phyloP scores from a whole-genome alignment of 2,329 filamentous ascomycete species.

The Thelonectria blattea region DNA sequence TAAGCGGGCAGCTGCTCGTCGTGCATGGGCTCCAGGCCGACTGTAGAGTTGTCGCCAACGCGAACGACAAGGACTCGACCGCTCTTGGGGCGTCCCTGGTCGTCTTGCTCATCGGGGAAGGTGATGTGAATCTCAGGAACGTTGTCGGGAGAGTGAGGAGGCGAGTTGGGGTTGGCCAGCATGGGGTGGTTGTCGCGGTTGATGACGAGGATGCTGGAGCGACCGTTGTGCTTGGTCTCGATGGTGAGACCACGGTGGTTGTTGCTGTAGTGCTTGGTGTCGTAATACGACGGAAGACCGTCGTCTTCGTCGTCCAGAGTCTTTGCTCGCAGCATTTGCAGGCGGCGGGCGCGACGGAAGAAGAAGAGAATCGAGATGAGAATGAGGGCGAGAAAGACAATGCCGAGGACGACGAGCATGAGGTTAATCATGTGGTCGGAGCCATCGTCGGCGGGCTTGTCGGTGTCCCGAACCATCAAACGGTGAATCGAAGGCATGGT shows the following conservation, averaged over 20 bases:
- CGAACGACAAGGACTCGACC: conserved; percentile 91
- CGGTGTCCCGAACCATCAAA: conserved; percentile 29
- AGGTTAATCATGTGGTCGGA: conserved; percentile 74
- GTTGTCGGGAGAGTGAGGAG: conserved; percentile 79
- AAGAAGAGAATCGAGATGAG: conserved; percentile 73
- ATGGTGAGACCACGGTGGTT: conserved; percentile 64
- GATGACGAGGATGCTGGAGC: conserved; percentile 76
- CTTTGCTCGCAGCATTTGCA: conserved; percentile 48
- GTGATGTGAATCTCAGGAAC: conserved; percentile 97
- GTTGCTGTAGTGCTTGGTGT: conserved; percentile 55
- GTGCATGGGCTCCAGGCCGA: conserved; percentile 87
- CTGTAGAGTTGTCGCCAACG: conserved; percentile 82
- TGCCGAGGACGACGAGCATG: conserved; percentile 77
- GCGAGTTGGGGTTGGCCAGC: conserved; percentile 75
- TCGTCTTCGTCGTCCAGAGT: conserved; percentile 46
- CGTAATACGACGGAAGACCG: conserved; percentile 73
- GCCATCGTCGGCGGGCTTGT: conserved; percentile 48
- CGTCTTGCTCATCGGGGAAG: conserved; percentile 94
- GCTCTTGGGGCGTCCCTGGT: conserved; percentile 78
- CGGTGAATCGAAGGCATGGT: conserved; percentile 37
- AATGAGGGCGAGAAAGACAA: conserved; percentile 75
- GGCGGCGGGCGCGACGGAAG: conserved; percentile 68
- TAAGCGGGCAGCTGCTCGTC: conserved; percentile 86
- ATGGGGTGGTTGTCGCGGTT: conserved; percentile 78
- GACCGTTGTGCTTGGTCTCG: conserved; percentile 60